A percentile compares a stretch with the other conserved stretches of the same genome.
These are phyloP conservation scores for Thelonectria rubi DNA, from an alignment of 2,329 filamentous ascomycete species.

Conservation along the genomic window DNA sequence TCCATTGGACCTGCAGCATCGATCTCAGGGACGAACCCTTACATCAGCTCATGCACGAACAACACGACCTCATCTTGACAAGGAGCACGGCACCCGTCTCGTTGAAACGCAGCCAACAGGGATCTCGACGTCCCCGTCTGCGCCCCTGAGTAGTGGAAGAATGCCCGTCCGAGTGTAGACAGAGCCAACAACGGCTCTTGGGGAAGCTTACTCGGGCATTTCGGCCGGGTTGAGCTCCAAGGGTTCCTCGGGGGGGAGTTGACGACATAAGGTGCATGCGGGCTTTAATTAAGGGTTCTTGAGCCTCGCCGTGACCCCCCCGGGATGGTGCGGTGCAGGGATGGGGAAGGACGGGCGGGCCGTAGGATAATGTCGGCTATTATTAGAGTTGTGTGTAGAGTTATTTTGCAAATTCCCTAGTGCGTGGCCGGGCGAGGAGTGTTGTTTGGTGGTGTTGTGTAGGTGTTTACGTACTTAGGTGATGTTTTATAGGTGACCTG, in stretches of 20 bases:
- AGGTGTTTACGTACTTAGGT: no score
- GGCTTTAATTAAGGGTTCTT: neutral
- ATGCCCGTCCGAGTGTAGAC: slow-evolving; percentile 2
- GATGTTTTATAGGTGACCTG: no score
- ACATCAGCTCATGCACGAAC: neutral
- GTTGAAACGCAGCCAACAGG: no score
- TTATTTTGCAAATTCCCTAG: neutral
- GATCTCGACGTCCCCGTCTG: no score
- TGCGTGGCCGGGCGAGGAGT: neutral
- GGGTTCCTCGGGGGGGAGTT: no score
- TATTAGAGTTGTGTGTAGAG: slow-evolving; percentile 2
- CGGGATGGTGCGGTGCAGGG: neutral
- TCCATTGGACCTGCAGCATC: no score
- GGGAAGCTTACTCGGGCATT: neutral
- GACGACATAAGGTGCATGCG: neutral
- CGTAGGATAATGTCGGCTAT: neutral
- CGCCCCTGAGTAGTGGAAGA: slow-evolving; percentile 23
- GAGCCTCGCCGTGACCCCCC: neutral
- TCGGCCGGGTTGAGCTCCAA: neutral
- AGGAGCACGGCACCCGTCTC: no score
- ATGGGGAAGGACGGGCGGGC: neutral
- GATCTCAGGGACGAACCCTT: neutral
- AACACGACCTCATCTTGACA: no score
- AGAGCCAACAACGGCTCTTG: no score
- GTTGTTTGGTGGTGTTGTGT: no score